Evolutionary conservation across 495 filamentous ascomycete genomes (phyloP), one percentile per base, ranked within the genome.

Genomic region (Talaromyces borbonicus): DNA sequence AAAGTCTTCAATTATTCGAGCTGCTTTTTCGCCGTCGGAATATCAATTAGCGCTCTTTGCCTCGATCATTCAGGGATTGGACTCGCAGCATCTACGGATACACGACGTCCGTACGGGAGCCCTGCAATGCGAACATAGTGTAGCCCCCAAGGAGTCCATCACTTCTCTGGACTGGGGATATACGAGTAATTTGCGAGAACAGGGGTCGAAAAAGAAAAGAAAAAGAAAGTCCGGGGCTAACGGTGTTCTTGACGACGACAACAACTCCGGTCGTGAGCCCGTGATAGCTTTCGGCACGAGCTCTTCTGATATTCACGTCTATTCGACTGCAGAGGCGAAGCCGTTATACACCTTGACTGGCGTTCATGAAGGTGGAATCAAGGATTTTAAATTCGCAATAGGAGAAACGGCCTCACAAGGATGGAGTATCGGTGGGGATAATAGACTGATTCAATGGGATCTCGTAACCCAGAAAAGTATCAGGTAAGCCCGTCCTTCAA

Each of bases 401-500:
- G 61, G 57, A 24, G 54, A 57, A 1, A 49, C 65, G 22, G 57
- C 52, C 44, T 54, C 63, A 47, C 55, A 78, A 46, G 77, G 65
- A 18, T 80, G 77, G 77, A 79, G 77, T 66, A 67, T 77, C 43
- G 77, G 77, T 27, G 68, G 66, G 31, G 77, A 80, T 56, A 75
- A 72, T 48, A 80, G 72, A 52, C 61, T 79, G 31, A 68, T 80
- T 8, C 75, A 78, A 52, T 80, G 77, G 77, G 74, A 80, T 56
- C 53, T 79, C 46, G 59, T 53, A 42, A 71, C 66, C 8, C 66
- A 65, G 48, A 59, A 67, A 53, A 66, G 57, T 39, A 51, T 69
- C 38, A 69, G 64, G 77, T 79, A 63, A 43, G 61, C 0, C 1
- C 24, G 6, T 30, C 27, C 27, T 30, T 30, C 27, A 2, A 40